Evolutionary conservation across 1,139 yeast genomes (phyloP), one percentile per base, ranked within the genome.

Genomic region (Suhomyces bolitotheri): DNA sequence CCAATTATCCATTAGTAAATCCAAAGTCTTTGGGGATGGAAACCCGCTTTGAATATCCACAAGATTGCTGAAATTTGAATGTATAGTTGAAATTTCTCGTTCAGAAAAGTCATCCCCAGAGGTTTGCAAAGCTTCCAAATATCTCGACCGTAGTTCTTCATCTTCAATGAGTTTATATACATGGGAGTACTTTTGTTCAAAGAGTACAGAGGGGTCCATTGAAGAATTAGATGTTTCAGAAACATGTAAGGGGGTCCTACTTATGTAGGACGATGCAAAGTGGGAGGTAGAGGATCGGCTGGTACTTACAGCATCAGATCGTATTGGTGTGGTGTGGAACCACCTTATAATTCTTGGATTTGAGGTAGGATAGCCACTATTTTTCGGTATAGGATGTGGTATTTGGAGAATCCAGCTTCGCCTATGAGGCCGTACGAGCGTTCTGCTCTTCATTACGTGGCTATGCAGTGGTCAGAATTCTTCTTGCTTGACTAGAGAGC

Each of bases 1-100:
- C 64, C 65, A 60, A n/a, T 57, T 46, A 13, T 46, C 47, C 35
- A 56, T 47, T 6, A 56, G 34, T 14, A 56, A 39, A 3, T 42
- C 43, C 15, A 56, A 34, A 2, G 49, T 34, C 4, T 34, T 31
- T 4, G 40, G 38, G 11, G 39, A 39, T 3, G 51, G 46, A 29
- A 47, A 51, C 7, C 55, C 56, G 29, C 45, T 42, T 5, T 47
- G 50, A 5, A 51, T 38, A 31, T 53, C 56, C 9, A 56, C 33
- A 9, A 51, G 31, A 20, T 45, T 45, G 34, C 38, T 33, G 27
- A 53, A 50, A 22, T 44, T 47, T 15, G 47, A 33, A 19, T 35
- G 39, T 11, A 53, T 45, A 16, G 41, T 25, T 8, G 39, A 37
- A 4, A 39, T 34, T 27, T 55, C 51, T 12, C 41, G 19, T 3